Evolutionary conservation across 192 early-diverging fungal species (phyloP).

Genomic region (Pilaira anomala): DNA sequence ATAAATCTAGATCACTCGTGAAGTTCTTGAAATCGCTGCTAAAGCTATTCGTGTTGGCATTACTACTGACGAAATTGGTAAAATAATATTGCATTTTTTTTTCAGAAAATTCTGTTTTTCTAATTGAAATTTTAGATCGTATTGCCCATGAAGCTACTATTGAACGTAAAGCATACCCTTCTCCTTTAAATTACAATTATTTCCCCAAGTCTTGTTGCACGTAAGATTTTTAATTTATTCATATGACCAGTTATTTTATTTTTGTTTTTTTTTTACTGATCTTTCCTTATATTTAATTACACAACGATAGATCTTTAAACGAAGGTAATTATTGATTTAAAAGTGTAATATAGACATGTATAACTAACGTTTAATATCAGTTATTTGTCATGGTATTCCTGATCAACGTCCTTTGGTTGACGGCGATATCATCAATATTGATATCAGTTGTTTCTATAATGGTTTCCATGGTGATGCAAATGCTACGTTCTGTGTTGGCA

Average conservation of each 20-base stretch:
- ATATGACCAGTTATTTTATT: constrained; percentile 8
- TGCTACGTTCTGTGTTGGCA: constrained; percentile 89
- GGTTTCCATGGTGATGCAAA: constrained; percentile 96
- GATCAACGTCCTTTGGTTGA: constrained; percentile 90
- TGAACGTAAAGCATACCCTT: constrained; percentile 90
- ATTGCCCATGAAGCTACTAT: constrained; percentile 94
- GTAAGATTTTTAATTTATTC: constrained; percentile 35
- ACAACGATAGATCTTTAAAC: constrained; percentile 39
- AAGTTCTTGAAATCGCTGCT: constrained; percentile 86
- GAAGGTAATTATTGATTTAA: constrained; percentile 86
- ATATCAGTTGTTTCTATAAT: constrained; percentile 83
- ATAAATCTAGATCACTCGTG: constrained; percentile 82
- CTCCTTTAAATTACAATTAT: constrained; percentile 92
- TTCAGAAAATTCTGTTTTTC: neutral
- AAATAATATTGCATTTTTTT: neutral
- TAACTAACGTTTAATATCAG: constrained; percentile 79
- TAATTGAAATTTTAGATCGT: constrained; percentile 54
- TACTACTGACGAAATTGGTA: constrained; percentile 88
- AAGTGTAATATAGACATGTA: constrained; percentile 88
- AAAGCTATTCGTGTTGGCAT: constrained; percentile 78
- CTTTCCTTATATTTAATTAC: neutral
- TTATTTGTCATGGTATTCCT: constrained; percentile 98
- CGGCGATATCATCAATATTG: constrained; percentile 96
- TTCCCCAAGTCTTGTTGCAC: constrained; percentile 98
- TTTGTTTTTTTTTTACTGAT: neutral